Percentiles rank a stretch among this genome's conserved stretches.
Conservation (phyloP, 2,329 filamentous ascomycete genomes). For the Clathrospora elynae region DNA sequence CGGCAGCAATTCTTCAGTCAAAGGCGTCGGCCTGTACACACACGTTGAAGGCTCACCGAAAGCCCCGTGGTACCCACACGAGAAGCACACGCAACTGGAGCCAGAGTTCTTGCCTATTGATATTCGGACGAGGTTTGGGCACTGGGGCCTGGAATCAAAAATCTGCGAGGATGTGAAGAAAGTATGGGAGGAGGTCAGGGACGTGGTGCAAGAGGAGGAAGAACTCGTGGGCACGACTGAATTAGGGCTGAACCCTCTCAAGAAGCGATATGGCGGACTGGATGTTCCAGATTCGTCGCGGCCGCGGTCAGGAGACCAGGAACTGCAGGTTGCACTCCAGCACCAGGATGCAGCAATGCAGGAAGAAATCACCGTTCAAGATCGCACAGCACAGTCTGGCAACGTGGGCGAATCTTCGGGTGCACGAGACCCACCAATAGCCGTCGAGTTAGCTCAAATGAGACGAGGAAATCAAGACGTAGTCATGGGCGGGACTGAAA, state of each 20-base stretch:
- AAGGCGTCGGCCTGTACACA: conserved; percentile 37
- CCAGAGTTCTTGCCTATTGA: conserved; percentile 8
- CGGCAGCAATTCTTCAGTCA: conserved; percentile 12
- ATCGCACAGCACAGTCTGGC: too few species aligned
- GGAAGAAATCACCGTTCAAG: not conserved
- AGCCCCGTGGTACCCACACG: not conserved
- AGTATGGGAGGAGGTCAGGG: conserved; percentile 1
- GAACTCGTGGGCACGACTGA: not conserved
- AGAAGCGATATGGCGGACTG: conserved; percentile 3
- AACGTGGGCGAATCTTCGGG: too few species aligned
- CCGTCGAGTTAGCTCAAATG: too few species aligned
- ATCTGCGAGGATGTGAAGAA: conserved; percentile 1
- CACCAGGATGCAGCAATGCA: not conserved
- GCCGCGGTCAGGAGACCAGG: not conserved
- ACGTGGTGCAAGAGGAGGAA: conserved; percentile 4
- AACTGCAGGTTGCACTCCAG: not conserved
- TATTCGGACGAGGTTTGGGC: not conserved
- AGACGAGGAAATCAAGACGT: too few species aligned
- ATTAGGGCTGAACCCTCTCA: conserved; percentile 6
- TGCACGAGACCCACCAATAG: too few species aligned
- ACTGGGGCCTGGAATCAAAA: not conserved
- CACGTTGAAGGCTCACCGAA: conserved; percentile 20
- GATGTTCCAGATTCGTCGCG: conserved; percentile 1
- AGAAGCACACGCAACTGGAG: not conserved
- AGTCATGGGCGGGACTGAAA: too few species aligned